Evolutionary conservation across 345 rosid species (phyloP).

Genomic region (Physaria fendleri): DNA sequence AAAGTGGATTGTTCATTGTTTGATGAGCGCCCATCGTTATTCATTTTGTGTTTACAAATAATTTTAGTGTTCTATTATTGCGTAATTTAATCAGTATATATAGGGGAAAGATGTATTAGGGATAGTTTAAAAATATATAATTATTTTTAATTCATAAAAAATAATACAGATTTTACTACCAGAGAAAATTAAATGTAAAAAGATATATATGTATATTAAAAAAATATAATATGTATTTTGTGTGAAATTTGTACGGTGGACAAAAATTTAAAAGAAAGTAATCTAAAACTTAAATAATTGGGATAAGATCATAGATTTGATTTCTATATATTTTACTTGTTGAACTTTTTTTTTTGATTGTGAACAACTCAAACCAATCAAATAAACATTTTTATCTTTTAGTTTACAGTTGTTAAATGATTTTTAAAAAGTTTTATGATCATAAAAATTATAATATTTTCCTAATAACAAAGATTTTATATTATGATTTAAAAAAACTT

Average conservation of each 20-base stretch:
- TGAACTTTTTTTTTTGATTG: background rate
- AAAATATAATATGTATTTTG: background rate
- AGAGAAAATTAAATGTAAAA: background rate
- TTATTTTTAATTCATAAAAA: too few species aligned
- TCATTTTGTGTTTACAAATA: conserved; percentile 6
- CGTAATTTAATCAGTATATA: conserved; percentile 1
- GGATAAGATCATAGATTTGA: background rate
- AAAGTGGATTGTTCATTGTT: conserved; percentile 35
- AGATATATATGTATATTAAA: background rate
- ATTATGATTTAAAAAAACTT: background rate
- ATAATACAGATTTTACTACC: background rate
- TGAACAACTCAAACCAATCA: background rate
- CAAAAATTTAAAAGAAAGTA: background rate
- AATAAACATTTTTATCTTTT: background rate
- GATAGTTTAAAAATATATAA: too few species aligned
- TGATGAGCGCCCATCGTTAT: conserved; percentile 25
- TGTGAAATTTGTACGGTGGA: background rate
- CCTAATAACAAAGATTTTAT: background rate
- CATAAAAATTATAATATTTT: background rate
- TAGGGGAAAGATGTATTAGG: background rate
- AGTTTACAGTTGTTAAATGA: background rate
- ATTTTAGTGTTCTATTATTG: background rate
- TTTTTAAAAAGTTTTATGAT: too few species aligned
- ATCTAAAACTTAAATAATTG: background rate
- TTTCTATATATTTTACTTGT: background rate